These are phyloP conservation scores for Phialophora chinensis DNA, from an alignment of 2,329 filamentous ascomycete species.

Conservation along the genomic window DNA sequence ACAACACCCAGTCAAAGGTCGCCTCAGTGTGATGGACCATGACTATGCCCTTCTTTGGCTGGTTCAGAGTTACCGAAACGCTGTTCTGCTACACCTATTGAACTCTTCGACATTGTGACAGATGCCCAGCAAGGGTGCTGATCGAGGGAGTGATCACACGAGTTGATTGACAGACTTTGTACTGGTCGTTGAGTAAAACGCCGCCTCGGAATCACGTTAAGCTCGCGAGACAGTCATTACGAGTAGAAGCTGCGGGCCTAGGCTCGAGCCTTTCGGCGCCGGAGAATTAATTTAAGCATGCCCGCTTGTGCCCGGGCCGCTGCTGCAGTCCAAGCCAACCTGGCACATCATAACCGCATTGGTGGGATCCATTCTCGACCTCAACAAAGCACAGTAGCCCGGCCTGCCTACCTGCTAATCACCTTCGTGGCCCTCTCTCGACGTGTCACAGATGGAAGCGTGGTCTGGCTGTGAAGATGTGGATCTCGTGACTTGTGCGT, in stretches of 20 bases:
- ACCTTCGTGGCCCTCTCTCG: background rate
- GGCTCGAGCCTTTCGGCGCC: background rate
- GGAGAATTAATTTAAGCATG: constrained; percentile 1
- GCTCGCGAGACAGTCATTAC: no score
- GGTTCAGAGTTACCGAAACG: background rate
- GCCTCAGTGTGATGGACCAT: background rate
- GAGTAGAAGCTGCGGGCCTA: background rate
- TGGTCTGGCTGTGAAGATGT: background rate
- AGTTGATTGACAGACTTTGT: background rate
- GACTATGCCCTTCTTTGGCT: background rate
- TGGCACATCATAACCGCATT: background rate
- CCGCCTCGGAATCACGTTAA: no score
- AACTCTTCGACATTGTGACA: background rate
- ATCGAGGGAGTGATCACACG: background rate
- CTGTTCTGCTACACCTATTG: background rate
- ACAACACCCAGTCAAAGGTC: no score
- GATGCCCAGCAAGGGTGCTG: background rate
- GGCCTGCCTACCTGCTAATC: background rate
- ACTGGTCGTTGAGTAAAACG: no score
- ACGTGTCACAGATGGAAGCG: constrained; percentile 1
- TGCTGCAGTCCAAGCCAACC: background rate
- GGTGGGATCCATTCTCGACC: background rate
- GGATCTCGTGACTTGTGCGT: constrained; percentile 9
- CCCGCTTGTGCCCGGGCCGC: background rate
- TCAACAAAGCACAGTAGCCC: background rate